Evolutionary conservation across 108 stramenopile genomes (phyloP).

Genomic region (Fistulifera solaris): DNA sequence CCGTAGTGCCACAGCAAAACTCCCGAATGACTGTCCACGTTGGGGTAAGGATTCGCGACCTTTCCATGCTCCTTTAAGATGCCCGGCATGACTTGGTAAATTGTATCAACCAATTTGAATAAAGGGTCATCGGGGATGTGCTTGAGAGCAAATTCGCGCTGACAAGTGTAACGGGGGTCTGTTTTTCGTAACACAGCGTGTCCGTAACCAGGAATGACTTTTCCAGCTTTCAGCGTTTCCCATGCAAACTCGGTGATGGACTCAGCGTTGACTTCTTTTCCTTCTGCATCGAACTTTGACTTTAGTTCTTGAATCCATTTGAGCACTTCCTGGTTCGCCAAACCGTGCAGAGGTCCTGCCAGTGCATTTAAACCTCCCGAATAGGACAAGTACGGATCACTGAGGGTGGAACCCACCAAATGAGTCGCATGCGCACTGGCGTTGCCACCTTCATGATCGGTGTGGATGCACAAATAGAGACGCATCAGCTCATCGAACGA

Average conservation of each 20-base stretch:
- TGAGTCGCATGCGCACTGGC: slow-evolving; percentile 98
- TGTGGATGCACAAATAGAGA: slow-evolving; percentile 98
- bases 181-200: slow-evolving; percentile 99
- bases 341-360: slow-evolving; percentile 97
- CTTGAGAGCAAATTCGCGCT: slow-evolving; percentile 99
- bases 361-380: slow-evolving; percentile 94
- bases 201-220: slow-evolving; percentile 99
- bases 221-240: slow-evolving; percentile 98
- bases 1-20: slow-evolving; percentile 99
- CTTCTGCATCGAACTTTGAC: slow-evolving; percentile 87
- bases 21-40: slow-evolving; percentile 98
- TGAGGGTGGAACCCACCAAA: slow-evolving; percentile 93
- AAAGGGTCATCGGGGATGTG: slow-evolving; percentile 97
- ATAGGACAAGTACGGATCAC: slow-evolving; percentile 94
- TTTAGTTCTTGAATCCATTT: slow-evolving; percentile 94
- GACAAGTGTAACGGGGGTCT: slow-evolving; percentile 98
- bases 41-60: slow-evolving; percentile 98
- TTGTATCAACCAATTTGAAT: slow-evolving; percentile 98
- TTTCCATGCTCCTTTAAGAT: slow-evolving; percentile 98
- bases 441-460: slow-evolving; percentile 99
- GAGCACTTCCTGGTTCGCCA: slow-evolving; percentile 99
- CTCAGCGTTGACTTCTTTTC: slow-evolving; percentile 91
- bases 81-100: slow-evolving; percentile 95
- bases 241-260: slow-evolving; percentile 98
- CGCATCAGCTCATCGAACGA: slow-evolving; percentile 98